Evolutionary conservation across 2,329 filamentous ascomycete genomes (phyloP), one percentile per base, ranked within the genome.

Genomic region (Fusarium clavum): DNA sequence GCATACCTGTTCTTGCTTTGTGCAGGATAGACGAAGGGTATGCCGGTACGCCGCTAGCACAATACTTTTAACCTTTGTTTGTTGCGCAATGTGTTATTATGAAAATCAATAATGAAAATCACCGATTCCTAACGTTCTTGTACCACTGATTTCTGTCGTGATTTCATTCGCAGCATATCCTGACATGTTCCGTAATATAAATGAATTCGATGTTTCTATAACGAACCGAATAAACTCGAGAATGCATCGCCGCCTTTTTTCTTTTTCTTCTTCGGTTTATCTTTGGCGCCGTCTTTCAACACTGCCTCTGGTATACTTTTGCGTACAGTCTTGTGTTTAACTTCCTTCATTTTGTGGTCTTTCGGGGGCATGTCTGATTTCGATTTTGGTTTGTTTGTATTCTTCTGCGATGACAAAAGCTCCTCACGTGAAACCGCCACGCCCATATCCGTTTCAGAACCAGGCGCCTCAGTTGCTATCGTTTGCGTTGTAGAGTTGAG

Each of bases 151-250:
- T 58, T 6, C 32, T 25, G 30, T 24, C 7, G 20, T 25, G n/a
- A n/a, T 40, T 22, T 25, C 55, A 47, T 40, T 27, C 16, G 20
- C 59, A 30, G 45, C 41, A 25, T 24, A 32, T 57, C 54, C 20
- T 67, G 32, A 47, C 11, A 32, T 40, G 22, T 32, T 47, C 24
- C 29, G 18, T 13, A 22, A 30, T 16, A 13, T 24, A 9, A 9
- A 22, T 34, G 40, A 27, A 38, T 27, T 24, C 9, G 13, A 11
- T 25, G 12, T 57, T n/a, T 18, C 34, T 29, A 76, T 12, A 93
- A 78, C 12, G 86, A 86, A 55, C 84, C 85, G 75, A 96, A 96
- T 25, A 95, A 79, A 75, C 90, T 89, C 67, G 94, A 92, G 58
- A 95, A 92, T 44, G 88, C 91, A 76, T 94, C 88, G 8, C 83